A percentile compares a stretch with the other conserved stretches of the same genome.
These are phyloP conservation scores for Tillandsia fasciculata DNA, from an alignment of 176 grass and related monocot genomes.

Conservation along the genomic window DNA sequence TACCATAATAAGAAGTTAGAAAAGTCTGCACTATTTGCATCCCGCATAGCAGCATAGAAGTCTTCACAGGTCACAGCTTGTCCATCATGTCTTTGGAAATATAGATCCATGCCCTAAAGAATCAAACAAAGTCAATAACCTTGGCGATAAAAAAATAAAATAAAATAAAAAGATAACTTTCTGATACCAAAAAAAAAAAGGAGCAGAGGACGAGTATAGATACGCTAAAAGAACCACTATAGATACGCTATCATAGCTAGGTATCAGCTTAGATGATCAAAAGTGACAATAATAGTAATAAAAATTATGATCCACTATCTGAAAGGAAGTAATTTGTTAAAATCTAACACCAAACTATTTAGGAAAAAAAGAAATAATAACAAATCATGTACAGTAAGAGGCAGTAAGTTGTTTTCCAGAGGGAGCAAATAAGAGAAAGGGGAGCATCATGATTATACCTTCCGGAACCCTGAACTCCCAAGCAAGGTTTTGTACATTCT, in stretches of 20 bases:
- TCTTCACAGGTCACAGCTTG: constrained; percentile 98
- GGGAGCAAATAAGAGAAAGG: neutral
- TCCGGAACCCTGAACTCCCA: constrained; percentile 76
- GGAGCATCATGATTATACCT: constrained; percentile 30
- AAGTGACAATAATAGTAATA: neutral
- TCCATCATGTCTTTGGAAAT: constrained; percentile 95
- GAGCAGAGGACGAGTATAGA: no score
- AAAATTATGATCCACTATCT: neutral
- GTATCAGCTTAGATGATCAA: neutral
- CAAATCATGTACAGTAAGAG: neutral
- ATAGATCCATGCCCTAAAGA: constrained; percentile 94
- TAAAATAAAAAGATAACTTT: neutral
- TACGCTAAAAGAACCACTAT: neutral
- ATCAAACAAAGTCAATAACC: constrained; percentile 15
- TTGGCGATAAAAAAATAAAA: constrained; percentile 4
- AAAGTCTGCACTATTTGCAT: constrained; percentile 83
- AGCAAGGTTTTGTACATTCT: constrained; percentile 99
- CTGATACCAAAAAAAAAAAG: neutral
- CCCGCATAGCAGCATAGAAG: constrained; percentile 93
- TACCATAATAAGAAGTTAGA: constrained; percentile 91
- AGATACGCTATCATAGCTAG: neutral
- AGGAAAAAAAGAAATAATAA: neutral
- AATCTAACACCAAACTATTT: neutral
- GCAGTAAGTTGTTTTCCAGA: neutral
- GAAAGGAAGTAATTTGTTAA: neutral